A percentile compares a stretch with the other conserved stretches of the same genome.
Conservation (phyloP, 2,329 filamentous ascomycete species). For the Hypoxylon sp. region DNA sequence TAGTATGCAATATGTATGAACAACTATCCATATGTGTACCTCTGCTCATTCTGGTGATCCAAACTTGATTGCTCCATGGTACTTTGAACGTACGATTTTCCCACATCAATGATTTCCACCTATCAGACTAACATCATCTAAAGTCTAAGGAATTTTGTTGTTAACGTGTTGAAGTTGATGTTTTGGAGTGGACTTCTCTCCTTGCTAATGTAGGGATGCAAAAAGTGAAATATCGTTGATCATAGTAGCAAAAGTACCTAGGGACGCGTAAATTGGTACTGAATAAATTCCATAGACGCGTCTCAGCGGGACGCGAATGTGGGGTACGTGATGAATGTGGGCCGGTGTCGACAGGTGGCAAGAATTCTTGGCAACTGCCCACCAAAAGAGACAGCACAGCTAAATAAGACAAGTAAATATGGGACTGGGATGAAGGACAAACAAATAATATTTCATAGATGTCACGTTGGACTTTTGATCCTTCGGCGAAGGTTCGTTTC, state of each 20-base stretch:
- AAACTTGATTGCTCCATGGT: slow-evolving; percentile 26
- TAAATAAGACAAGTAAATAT: not conserved
- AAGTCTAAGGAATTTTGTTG: not conserved
- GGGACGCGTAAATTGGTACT: slow-evolving; percentile 40
- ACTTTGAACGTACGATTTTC: not conserved
- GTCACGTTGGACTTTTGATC: slow-evolving; percentile 34
- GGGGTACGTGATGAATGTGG: slow-evolving; percentile 29
- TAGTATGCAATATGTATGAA: not conserved
- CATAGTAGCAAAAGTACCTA: not conserved
- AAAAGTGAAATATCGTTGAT: not conserved
- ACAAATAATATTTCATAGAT: not conserved
- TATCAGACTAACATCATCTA: not conserved
- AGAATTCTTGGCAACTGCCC: slow-evolving; percentile 16
- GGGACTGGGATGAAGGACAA: not conserved
- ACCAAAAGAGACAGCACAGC: slow-evolving; percentile 7
- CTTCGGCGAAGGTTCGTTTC: slow-evolving; percentile 45
- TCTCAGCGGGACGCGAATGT: slow-evolving; percentile 42
- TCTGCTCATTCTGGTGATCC: slow-evolving; percentile 1
- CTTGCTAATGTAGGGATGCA: not conserved
- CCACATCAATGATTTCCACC: slow-evolving; percentile 7
- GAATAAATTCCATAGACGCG: slow-evolving; percentile 39
- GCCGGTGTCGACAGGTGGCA: slow-evolving; percentile 15
- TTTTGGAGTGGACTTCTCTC: not conserved
- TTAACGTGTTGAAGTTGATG: not conserved
- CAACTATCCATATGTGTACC: slow-evolving; percentile 13